Evolutionary conservation across 495 filamentous ascomycete species (phyloP), one percentile per base, ranked within the genome.

Genomic region (Aspergillus biplanus): DNA sequence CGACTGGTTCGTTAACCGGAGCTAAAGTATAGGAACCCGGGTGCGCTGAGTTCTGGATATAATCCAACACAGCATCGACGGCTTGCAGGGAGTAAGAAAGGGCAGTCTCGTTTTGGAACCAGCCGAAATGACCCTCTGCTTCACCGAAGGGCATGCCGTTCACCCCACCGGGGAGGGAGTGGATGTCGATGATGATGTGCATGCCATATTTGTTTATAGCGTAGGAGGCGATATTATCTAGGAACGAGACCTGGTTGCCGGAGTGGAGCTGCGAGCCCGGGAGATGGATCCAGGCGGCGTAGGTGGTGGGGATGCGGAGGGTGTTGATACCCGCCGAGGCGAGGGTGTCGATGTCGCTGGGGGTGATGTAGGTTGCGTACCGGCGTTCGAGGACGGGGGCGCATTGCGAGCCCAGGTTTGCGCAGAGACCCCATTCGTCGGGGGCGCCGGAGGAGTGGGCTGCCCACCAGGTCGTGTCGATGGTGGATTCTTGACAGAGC

Each of bases 401-500:
- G 53, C 73, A 77, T 31, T 61, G 50, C n/a, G 60, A 32, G 0
- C 74, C 72, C 0, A 73, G 68, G 33, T 71, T 56, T 8, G 57
- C 46, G 53, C 74, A 77, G 31, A 74, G 65, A 7, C 62, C 65
- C 72, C 68, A 74, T 75, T 75, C 74, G 63, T 74, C 73, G 11
- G 62, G 33, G 3, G 67, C 73, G 2, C 67, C 67, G 48, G 46
- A 56, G 39, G 68, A 68, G 37, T 73, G 61, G 12, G 56, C 63
- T 11, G 35, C 56, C 73, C 73, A 75, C 64, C 68, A 77, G 0
- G 54, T 11, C 4, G 63, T 71, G 61, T 73, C 70, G 31, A 77
- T 74, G 27, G 71, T 75, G 34, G 71, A 73, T 52, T 77, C 74
- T 60, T 75, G 74, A 9, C 65, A 68, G 3, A 77, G 70, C 71